Conservation (phyloP, 148 eudicot genomes). For the Rhododendron simsii region DNA sequence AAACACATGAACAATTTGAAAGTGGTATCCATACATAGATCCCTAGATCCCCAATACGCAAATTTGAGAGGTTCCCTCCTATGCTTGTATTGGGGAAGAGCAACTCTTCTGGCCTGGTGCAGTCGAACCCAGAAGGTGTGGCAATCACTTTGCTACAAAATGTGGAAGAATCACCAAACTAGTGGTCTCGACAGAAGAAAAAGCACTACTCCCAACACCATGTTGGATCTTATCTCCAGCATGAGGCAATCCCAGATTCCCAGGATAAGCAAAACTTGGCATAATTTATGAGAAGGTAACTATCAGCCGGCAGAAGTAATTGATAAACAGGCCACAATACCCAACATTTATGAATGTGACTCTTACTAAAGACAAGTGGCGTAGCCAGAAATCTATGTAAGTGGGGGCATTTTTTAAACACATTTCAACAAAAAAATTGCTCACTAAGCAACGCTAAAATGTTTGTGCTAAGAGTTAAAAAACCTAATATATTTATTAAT, state of each 20-base stretch:
- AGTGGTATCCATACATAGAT: neutral
- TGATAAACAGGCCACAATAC: neutral
- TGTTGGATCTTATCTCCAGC: neutral
- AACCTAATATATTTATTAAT: too few relatives aligned
- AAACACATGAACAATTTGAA: neutral
- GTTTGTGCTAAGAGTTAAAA: too few relatives aligned
- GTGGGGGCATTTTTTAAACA: too few relatives aligned
- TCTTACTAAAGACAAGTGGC: neutral
- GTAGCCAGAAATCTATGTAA: too few relatives aligned
- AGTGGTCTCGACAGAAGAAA: neutral
- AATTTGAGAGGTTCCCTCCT: neutral
- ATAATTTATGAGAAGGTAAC: neutral
- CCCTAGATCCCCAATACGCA: neutral
- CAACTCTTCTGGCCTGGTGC: neutral
- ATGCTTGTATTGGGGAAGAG: neutral
- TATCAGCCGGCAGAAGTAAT: neutral
- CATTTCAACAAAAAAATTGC: too few relatives aligned
- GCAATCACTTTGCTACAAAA: neutral
- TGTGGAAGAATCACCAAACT: neutral
- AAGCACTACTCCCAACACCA: neutral
- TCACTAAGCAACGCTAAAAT: too few relatives aligned
- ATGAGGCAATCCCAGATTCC: neutral
- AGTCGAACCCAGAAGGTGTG: neutral
- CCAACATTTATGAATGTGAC: neutral
- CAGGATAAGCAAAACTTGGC: neutral